Conservation (phyloP, 179 eudicot species). For the Gypsophila paniculata region DNA sequence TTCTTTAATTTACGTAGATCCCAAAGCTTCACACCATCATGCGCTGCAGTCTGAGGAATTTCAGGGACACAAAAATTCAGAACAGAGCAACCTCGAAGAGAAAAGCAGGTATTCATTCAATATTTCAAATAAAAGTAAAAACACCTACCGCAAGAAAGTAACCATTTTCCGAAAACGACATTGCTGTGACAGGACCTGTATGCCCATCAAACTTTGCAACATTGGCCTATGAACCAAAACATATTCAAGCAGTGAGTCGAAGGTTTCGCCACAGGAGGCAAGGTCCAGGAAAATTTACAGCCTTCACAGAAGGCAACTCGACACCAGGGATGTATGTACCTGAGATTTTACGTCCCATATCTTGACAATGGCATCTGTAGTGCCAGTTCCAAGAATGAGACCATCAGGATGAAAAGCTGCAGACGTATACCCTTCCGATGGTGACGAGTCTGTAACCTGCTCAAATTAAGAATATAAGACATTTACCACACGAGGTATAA, state of each 20-base stretch:
- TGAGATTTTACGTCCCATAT: slow-evolving; percentile 98
- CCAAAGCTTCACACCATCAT: slow-evolving; percentile 95
- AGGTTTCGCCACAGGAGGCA: not conserved
- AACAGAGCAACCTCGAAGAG: not conserved
- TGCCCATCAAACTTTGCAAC: slow-evolving; percentile 75
- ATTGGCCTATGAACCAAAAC: slow-evolving; percentile 43
- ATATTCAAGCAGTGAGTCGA: slow-evolving; percentile 30
- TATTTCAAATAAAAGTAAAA: not conserved
- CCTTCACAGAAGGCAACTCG: slow-evolving; percentile 18
- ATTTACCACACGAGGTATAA: too few relatives aligned
- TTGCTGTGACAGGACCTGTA: slow-evolving; percentile 75
- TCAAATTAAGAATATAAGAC: not conserved
- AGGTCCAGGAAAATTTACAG: slow-evolving; percentile 24
- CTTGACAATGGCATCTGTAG: slow-evolving; percentile 69
- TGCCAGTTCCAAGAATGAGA: slow-evolving; percentile 93
- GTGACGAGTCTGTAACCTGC: slow-evolving; percentile 41
- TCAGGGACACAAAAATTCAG: slow-evolving; percentile 15
- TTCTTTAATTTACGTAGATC: slow-evolving; percentile 88
- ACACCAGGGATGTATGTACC: slow-evolving; percentile 46
- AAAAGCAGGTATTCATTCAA: not conserved
- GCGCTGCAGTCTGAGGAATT: slow-evolving; percentile 77
- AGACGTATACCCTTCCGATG: slow-evolving; percentile 53
- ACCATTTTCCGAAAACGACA: slow-evolving; percentile 92
- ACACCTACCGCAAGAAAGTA: slow-evolving; percentile 81
- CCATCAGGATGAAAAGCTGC: slow-evolving; percentile 98